Base-by-base conservation (phyloP, 2,329 filamentous ascomycete species). In the Sporothrix protearum region DNA sequence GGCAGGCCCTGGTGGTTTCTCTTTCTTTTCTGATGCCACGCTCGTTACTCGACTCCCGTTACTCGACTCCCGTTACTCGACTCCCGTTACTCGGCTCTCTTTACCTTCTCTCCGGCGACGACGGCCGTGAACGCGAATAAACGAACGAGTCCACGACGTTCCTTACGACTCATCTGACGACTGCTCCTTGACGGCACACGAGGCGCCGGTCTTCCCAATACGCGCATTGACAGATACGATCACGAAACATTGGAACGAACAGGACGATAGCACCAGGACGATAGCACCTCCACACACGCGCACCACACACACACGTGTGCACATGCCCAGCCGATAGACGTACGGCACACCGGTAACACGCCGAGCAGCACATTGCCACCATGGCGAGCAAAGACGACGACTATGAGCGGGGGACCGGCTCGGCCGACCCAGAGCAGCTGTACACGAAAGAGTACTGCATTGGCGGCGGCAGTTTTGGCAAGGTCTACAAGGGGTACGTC, bases 401-500 rank as follows among this genome's bases (percentile, higher is more conserved):
- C 30, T 80, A 82, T 66, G 82, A 85, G 51, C 81, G 83, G 61
- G 76, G 77, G 75, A 84, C 86, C 74, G 87, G 87, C 78, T 83
- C 84, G 47, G 86, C 92, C 70, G 95, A 98, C 82, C 96, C 96
- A 3, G 94, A 96, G 82, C 88, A 91, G 73, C 86, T 98, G 69
- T 99, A 97, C 81, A 96, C 93, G 74, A 97, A 97, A 82, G 92
- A 96, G 81, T 93, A 90, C 79, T 94, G 92, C 83, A 95, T 96
- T 81, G 92, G 96, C 76, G 96, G 96, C 76, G 96, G 96, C 73
- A 98, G 95, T 82, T 99, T 99, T 83, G 96, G 96, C 78, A 97
- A 96, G 82, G 96, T 99, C 74, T 99, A 95, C 87, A 98, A 98
- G 87, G 96, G 96, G 92, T 94, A 85, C 73, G 83, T 66, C 9